phyloP scores from a whole-genome alignment of 345 rosid genomes.

The Rhodamnia rubescens region DNA sequence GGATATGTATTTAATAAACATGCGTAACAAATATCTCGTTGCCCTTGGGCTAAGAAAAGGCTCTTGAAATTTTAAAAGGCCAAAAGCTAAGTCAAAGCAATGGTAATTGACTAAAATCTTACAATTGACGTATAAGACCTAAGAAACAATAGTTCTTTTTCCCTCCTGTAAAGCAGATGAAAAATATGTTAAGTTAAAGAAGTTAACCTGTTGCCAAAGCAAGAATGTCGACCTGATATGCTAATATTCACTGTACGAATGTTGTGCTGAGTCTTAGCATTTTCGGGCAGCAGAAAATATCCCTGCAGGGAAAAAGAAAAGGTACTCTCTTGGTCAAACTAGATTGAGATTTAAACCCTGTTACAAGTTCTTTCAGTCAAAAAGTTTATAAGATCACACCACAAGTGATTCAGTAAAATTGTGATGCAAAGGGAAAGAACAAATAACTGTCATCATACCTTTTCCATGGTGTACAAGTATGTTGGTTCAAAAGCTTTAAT shows the following conservation, averaged over 20 bases:
- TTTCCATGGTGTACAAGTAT: conserved; percentile 84
- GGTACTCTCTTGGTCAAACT: neutral
- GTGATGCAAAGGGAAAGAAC: neutral
- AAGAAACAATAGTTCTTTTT: neutral
- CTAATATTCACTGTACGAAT: conserved; percentile 72
- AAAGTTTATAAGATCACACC: neutral
- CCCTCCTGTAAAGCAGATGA: neutral
- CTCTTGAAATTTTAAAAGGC: neutral
- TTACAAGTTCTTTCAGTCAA: neutral
- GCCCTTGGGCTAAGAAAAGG: neutral
- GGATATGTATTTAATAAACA: neutral
- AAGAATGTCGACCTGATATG: conserved; percentile 85
- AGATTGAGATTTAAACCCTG: neutral
- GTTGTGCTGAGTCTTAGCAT: conserved; percentile 72
- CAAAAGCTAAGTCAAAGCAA: neutral
- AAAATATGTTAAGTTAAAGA: neutral
- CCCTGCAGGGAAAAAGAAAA: conserved; percentile 39
- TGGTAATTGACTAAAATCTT: neutral
- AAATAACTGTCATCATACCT: conserved; percentile 32
- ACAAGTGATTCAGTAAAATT: neutral
- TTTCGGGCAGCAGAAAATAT: conserved; percentile 87
- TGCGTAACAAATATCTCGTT: neutral
- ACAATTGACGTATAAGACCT: neutral
- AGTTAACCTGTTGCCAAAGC: conserved; percentile 94
- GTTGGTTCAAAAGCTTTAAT: conserved; percentile 83